A percentile compares a stretch with the other conserved stretches of the same genome.
These are phyloP conservation scores for Odontarrhena argentea DNA, from an alignment of 345 rosid species.

Conservation along the genomic window DNA sequence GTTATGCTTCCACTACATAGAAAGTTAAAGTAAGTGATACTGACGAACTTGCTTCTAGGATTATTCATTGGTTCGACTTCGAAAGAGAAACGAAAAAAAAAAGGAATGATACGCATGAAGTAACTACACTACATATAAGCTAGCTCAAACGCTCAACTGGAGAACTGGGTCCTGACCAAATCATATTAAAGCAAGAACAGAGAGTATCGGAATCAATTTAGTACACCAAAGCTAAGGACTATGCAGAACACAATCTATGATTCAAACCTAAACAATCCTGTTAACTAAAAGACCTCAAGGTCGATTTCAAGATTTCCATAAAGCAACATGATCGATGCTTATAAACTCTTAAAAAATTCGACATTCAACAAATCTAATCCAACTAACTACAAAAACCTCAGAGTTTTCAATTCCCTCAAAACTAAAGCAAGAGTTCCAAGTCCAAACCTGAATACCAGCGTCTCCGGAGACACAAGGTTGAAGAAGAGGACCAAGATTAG, in stretches of 20 bases:
- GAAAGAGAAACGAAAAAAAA: neutral
- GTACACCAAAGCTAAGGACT: neutral
- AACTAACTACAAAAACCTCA: too few species aligned
- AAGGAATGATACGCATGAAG: too few species aligned
- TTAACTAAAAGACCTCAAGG: too few species aligned
- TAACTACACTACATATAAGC: neutral
- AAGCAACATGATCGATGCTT: too few species aligned
- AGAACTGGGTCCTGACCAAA: neutral
- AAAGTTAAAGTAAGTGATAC: neutral
- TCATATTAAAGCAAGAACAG: neutral
- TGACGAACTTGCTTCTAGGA: neutral
- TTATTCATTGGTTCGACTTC: neutral
- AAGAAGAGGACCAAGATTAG: conserved; percentile 56
- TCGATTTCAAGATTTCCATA: too few species aligned
- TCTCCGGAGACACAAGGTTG: conserved; percentile 62
- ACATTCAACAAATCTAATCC: too few species aligned
- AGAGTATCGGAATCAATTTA: neutral
- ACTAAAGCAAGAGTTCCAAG: neutral
- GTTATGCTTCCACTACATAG: conserved; percentile 2
- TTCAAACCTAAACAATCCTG: too few species aligned
- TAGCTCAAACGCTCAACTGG: neutral
- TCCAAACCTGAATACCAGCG: conserved; percentile 82
- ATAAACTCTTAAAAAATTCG: too few species aligned
- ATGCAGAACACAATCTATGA: neutral
- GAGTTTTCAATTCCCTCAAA: too few species aligned